Base-by-base conservation (phyloP, 2,329 filamentous ascomycete genomes). In the Penicillium freii region DNA sequence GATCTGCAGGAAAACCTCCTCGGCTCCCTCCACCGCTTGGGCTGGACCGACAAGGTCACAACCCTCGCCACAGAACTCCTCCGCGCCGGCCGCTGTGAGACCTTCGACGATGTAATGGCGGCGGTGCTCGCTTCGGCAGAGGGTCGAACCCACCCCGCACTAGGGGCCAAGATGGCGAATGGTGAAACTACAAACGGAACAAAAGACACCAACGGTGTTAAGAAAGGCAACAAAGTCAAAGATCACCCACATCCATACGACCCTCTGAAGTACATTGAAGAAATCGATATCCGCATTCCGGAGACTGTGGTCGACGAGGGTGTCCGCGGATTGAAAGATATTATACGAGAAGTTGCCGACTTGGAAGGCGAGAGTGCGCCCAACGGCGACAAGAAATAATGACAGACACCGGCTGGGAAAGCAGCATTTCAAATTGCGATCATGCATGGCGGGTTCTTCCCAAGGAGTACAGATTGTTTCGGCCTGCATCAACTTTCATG, bases 21-120 rank as follows among this genome's bases (percentile, higher is more conserved):
- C 57, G 78, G 83, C 65, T 78, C 80, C 23, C 78, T 87, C 11
- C 80, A 84, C 65, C 77, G 81, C 52, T 73, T 76, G n/a, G 84
- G 84, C 63, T 87, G 84, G 84, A 81, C 81, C 42, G 78, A 83
- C 64, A 77, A 77, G 29, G 76, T 87, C 58, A 80, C 80, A 56
- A 75, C 74, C 46, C 80, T 86, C 59, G 77, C 84, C 19, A 79
- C 80, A 46, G 76, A 82, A 55, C 77, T 87, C 40, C 80, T 87
- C 54, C 81, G 84, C 63, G 81, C 78, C 27, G 83, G 83, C 46
- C 80, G 83, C 54, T 83, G 81, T 66, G 79, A 79, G 54, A 83
- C 78, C 33, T 84, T 82, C 62, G 80, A 82, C 52, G 82, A 87
- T 54, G 76, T 85, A 44, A 76, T 84, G 69, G 77, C 76, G 19